Percentiles rank a stretch among this genome's conserved stretches.
phyloP scores from a whole-genome alignment of 2,329 filamentous ascomycete species.

The Aureobasidium sp. region DNA sequence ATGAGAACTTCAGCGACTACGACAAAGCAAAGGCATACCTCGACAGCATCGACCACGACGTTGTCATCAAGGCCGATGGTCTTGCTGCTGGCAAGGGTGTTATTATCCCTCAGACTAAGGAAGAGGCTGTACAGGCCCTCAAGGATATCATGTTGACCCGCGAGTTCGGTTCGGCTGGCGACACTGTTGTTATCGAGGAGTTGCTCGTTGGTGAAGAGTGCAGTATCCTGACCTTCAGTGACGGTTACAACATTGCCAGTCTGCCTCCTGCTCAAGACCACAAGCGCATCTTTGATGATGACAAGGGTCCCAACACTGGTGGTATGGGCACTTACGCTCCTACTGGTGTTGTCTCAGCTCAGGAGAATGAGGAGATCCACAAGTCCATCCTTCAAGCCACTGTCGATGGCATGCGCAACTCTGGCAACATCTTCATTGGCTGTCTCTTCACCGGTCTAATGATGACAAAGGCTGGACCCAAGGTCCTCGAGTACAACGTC shows the following conservation, averaged over 20 bases:
- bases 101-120: constrained; percentile 71
- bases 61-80: constrained; percentile 91
- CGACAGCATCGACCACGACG: constrained; percentile 57
- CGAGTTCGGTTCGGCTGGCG: constrained; percentile 77
- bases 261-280: constrained; percentile 92
- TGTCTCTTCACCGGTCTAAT: constrained; percentile 87
- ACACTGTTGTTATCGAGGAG: constrained; percentile 93
- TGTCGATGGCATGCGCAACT: constrained; percentile 75
- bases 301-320: constrained; percentile 86
- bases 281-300: constrained; percentile 87
- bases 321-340: constrained; percentile 98
- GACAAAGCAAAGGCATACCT: constrained; percentile 51
- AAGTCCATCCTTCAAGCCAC: constrained; percentile 80
- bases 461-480: constrained; percentile 74
- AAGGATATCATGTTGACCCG: constrained; percentile 84
- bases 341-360: constrained; percentile 39
- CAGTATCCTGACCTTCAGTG: constrained; percentile 82
- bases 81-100: constrained; percentile 94
- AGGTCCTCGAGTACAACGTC: constrained; percentile 87
- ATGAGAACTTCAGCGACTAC: constrained; percentile 63
- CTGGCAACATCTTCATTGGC: constrained; percentile 62
- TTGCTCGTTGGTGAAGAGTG: constrained; percentile 86
- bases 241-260: constrained; percentile 74
- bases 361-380: constrained; percentile 71
- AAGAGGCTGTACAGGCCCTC: constrained; percentile 73